Conservation (phyloP, 2,329 filamentous ascomycete species). For the Sarocladium strictum region DNA sequence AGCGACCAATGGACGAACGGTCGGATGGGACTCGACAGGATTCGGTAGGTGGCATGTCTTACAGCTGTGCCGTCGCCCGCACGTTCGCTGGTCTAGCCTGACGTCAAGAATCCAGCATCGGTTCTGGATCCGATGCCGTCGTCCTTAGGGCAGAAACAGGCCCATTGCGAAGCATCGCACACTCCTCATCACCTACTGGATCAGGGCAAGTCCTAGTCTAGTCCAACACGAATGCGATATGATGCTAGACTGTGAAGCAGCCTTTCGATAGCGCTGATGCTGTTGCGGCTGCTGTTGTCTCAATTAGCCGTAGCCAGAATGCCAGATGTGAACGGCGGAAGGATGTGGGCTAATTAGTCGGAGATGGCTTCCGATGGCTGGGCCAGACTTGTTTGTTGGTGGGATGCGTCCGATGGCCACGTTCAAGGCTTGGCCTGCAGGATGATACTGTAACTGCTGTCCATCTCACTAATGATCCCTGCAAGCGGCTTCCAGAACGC, state of each 20-base stretch:
- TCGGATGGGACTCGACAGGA: background rate
- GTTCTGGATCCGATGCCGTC: background rate
- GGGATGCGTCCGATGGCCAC: too few species aligned
- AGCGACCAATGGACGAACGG: too few species aligned
- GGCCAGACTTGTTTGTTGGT: background rate
- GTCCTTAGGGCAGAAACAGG: background rate
- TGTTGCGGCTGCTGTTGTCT: background rate
- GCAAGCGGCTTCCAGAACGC: background rate
- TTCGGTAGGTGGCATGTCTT: background rate
- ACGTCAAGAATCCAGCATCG: background rate
- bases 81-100: background rate
- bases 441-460: background rate
- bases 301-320: background rate
- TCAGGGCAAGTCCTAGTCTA: background rate
- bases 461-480: constrained; percentile 1
- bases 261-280: constrained; percentile 2
- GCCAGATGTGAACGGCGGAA: background rate
- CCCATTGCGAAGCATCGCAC: background rate
- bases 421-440: constrained; percentile 3
- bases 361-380: constrained; percentile 1
- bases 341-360: background rate
- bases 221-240: background rate
- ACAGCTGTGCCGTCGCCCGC: background rate
- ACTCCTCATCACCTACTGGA: background rate
- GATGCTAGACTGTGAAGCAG: background rate